Conservation (phyloP, 768 basidiomycete species). For the Boletus reticulatus region DNA sequence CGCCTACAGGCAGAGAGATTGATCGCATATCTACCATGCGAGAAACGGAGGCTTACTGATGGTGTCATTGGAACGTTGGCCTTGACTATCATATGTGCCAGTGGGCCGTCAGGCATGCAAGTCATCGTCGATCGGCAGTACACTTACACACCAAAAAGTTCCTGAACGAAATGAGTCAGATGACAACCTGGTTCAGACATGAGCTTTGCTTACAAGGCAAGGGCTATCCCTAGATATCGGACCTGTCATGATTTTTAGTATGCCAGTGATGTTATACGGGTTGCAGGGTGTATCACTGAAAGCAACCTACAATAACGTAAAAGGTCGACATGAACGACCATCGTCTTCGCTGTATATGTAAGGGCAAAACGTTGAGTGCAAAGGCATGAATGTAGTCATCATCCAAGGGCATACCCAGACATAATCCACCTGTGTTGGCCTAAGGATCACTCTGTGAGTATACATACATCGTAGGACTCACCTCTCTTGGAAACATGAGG, state of each 20-base stretch:
- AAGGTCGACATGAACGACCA: slow-evolving; percentile 14
- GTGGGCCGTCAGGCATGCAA: neutral
- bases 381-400: neutral
- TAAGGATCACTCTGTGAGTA: neutral
- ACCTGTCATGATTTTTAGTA: neutral
- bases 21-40: neutral
- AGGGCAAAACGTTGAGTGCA: neutral
- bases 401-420: slow-evolving; percentile 16
- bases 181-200: neutral
- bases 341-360: slow-evolving; percentile 4
- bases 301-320: slow-evolving; percentile 14
- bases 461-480: neutral
- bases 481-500: slow-evolving; percentile 23
- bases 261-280: neutral
- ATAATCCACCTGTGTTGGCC: slow-evolving; percentile 10
- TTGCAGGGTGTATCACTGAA: neutral
- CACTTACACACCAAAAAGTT: slow-evolving; percentile 16
- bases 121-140: neutral
- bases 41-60: slow-evolving; percentile 2
- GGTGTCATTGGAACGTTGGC: slow-evolving; percentile 18
- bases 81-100: too few species aligned
- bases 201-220: slow-evolving; percentile 12
- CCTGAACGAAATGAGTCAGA: slow-evolving; percentile 1
- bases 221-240: slow-evolving; percentile 17
- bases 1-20: neutral